Base-by-base conservation (phyloP, 208 protist genomes). In the Acanthamoeba culbertsoni region DNA sequence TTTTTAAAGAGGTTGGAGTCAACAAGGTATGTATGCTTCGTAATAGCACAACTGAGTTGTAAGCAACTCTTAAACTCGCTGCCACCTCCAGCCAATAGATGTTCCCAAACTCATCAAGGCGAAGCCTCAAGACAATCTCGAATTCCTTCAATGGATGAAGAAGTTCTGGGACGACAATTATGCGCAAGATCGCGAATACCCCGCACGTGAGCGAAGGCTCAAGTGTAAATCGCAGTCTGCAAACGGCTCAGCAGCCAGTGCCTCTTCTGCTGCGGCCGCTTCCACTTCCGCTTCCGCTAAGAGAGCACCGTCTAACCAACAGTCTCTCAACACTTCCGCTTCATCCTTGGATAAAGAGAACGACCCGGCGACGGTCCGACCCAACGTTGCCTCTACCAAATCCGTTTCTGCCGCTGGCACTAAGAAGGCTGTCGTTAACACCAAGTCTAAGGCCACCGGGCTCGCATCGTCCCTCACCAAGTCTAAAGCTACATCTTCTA, bases 121-220 rank as follows among this genome's bases (percentile, higher is more conserved):
- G 45, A 98, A 98, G 93, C 99, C 98, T 88, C 98, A 99, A 95
- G 98, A 99, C 68, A 99, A 99, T 92, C 94, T 99, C 42, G 97
- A 98, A 59, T 98, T 99, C 68, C 93, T 99, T 31, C 99, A 99
- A 95, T 99, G 98, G 98, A 98, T 99, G 68, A 98, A 98, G 62
- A 82, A 91, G 14, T 98, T 94, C 73, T 98, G 89, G 48, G 95
- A 96, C 45, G 43, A 63, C 7, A 37, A 93, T 71, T 94, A 95
- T 51, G 37, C 14, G 40, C 86, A 89, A 40, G 43, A 33, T 33
- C 35, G 20, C 10, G 55, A 82, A 37, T 96, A 96, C 37, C 73
- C 93, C 75, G 95, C 95, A 4, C 23, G 93, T 6, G 93, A 55
- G 20, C 42, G 91, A 86, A 86, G 94, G 62, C 57, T 68, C n/a